Conservation (phyloP, 2,329 filamentous ascomycete species). For the Aspergillus proliferans region DNA sequence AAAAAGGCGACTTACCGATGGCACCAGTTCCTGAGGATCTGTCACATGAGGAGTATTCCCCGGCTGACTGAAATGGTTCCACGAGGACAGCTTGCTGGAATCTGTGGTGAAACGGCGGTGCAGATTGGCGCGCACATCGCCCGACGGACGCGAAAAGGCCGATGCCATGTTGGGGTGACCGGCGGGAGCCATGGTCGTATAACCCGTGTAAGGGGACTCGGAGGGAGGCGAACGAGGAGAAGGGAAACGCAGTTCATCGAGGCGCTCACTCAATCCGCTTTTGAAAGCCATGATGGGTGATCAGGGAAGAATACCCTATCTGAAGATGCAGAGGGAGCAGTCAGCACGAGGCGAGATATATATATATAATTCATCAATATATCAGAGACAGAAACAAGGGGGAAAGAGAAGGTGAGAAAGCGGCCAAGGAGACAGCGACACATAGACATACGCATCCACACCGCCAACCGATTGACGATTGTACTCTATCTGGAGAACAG, state of each 20-base stretch:
- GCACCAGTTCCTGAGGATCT: constrained; percentile 49
- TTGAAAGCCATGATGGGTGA: constrained; percentile 57
- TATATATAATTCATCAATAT: constrained; percentile 9
- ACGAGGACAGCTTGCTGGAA: constrained; percentile 71
- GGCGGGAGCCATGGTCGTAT: constrained; percentile 63
- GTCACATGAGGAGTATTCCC: constrained; percentile 44
- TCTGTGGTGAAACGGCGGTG: constrained; percentile 94
- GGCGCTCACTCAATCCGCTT: constrained; percentile 56
- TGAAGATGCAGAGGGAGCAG: constrained; percentile 4
- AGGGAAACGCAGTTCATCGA: constrained; percentile 75
- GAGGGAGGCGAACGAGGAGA: constrained; percentile 70
- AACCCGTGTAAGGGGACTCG: constrained; percentile 67
- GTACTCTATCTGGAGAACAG: not conserved
- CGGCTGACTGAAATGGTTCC: constrained; percentile 56
- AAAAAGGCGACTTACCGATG: constrained; percentile 40
- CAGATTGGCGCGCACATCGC: constrained; percentile 69
- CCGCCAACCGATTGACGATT: not conserved
- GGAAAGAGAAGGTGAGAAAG: constrained; percentile 1
- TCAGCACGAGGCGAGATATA: constrained; percentile 19
- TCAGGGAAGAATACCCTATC: constrained; percentile 12
- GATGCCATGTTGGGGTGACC: constrained; percentile 58
- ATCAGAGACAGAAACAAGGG: constrained; percentile 4
- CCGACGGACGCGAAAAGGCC: constrained; percentile 49
- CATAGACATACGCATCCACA: not conserved
- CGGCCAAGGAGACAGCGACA: not conserved